Evolutionary conservation across 2,329 filamentous ascomycete species (phyloP).

Genomic region (Zasmidium citrigriseum): DNA sequence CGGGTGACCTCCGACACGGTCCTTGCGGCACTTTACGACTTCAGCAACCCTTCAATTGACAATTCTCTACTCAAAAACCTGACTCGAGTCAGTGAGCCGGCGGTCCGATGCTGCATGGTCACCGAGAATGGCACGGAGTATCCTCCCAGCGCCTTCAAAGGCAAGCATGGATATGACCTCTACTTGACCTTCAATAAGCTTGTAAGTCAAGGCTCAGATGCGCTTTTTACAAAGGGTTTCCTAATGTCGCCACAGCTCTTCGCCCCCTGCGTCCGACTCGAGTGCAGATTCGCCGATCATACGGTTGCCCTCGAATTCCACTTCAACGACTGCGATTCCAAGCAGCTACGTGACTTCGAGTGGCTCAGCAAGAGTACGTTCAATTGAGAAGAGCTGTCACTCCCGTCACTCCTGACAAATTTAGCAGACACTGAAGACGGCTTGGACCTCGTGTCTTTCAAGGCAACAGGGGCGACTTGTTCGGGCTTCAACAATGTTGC

Average conservation of each 20-base stretch:
- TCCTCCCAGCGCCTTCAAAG: constrained; percentile 1
- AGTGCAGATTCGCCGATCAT: constrained; percentile 3
- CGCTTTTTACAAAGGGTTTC: too few species aligned
- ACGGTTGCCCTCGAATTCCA: constrained; percentile 16
- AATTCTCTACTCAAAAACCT: constrained; percentile 14
- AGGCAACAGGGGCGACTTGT: neutral
- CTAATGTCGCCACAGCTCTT: constrained; percentile 1
- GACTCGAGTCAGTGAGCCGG: constrained; percentile 5
- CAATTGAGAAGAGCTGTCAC: too few species aligned
- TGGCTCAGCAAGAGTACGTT: neutral
- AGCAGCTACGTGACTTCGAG: neutral
- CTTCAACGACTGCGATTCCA: constrained; percentile 12
- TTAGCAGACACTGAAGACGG: neutral
- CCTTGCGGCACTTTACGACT: neutral
- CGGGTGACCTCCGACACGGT: neutral
- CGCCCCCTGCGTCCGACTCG: constrained; percentile 13
- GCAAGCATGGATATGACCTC: constrained; percentile 5
- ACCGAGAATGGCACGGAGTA: neutral
- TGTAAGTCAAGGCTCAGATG: too few species aligned
- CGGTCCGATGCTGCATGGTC: constrained; percentile 11
- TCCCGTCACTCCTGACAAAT: neutral
- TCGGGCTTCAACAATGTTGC: constrained; percentile 2
- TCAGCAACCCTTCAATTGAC: constrained; percentile 6
- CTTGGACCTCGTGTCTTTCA: neutral
- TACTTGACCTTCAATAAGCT: constrained; percentile 18